A percentile compares a stretch with the other conserved stretches of the same genome.
phyloP scores from a whole-genome alignment of 2,329 filamentous ascomycete genomes.

The Pestalotiopsis sp. region DNA sequence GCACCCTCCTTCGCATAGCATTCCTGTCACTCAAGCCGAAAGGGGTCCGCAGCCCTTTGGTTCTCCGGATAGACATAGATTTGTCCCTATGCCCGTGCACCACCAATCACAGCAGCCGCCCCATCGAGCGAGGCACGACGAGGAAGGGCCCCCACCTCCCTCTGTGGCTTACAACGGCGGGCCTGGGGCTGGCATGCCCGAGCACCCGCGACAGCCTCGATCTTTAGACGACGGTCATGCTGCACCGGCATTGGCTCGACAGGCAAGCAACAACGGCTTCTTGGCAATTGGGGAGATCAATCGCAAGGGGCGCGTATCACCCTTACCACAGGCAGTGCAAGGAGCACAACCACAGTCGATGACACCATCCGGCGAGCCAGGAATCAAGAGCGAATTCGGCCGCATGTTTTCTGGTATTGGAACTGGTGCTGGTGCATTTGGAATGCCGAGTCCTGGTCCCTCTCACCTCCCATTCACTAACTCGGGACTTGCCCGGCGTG shows the following conservation, averaged over 20 bases:
- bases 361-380: conserved; percentile 79
- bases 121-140: conserved; percentile 43
- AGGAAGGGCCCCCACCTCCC: conserved; percentile 53
- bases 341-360: conserved; percentile 82
- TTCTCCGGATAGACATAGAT: conserved; percentile 52
- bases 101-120: conserved; percentile 35
- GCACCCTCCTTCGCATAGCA: conserved; percentile 34
- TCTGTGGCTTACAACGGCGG: conserved; percentile 51
- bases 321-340: conserved; percentile 90
- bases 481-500: conserved; percentile 49
- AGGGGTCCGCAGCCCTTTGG: conserved; percentile 43
- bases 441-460: conserved; percentile 54
- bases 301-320: conserved; percentile 81
- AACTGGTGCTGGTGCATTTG: conserved; percentile 54
- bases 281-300: conserved; percentile 82
- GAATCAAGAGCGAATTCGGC: conserved; percentile 93
- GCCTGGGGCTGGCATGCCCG: conserved; percentile 44
- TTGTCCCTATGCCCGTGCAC: conserved; percentile 38
- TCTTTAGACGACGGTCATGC: conserved; percentile 49
- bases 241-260: conserved; percentile 53
- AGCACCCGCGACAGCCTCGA: conserved; percentile 41
- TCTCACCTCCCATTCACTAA: conserved; percentile 49
- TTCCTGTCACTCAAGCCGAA: conserved; percentile 28
- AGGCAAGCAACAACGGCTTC: conserved; percentile 65
- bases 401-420: conserved; percentile 94